phyloP scores from a whole-genome alignment of 768 basidiomycete genomes.

The Termitomyces sp. region DNA sequence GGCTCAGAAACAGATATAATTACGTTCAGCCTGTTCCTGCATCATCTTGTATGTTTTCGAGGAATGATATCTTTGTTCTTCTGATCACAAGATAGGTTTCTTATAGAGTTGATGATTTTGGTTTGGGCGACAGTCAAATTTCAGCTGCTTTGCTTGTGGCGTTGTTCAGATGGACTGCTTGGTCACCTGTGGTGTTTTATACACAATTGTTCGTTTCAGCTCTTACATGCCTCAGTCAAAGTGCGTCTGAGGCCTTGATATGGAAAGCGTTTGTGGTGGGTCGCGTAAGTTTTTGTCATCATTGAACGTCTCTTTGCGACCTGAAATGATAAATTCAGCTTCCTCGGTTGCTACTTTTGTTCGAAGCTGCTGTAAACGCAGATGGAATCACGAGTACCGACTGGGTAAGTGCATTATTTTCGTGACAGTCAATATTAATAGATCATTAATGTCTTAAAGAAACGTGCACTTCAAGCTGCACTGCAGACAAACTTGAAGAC shows the following conservation, averaged over 20 bases:
- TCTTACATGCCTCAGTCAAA: slow-evolving; percentile 57
- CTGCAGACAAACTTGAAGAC: slow-evolving; percentile 42
- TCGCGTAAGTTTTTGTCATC: slow-evolving; percentile 42
- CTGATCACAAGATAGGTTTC: slow-evolving; percentile 38
- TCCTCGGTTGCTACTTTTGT: slow-evolving; percentile 50
- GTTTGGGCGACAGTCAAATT: slow-evolving; percentile 52
- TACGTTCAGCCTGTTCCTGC: slow-evolving; percentile 56
- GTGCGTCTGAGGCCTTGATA: slow-evolving; percentile 28
- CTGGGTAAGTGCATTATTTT: slow-evolving; percentile 36
- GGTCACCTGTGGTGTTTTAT: slow-evolving; percentile 60
- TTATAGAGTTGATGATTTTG: slow-evolving; percentile 54
- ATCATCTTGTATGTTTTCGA: slow-evolving; percentile 47
- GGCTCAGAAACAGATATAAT: slow-evolving; percentile 62
- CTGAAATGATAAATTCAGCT: slow-evolving; percentile 36
- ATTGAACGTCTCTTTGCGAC: not conserved
- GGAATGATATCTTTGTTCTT: slow-evolving; percentile 1
- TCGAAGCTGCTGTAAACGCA: slow-evolving; percentile 48
- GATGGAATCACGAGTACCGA: slow-evolving; percentile 51
- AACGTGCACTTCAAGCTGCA: slow-evolving; percentile 42
- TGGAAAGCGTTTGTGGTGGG: slow-evolving; percentile 75
- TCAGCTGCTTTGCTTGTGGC: slow-evolving; percentile 51
- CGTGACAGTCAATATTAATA: not conserved
- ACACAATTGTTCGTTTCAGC: slow-evolving; percentile 64
- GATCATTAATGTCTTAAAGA: slow-evolving; percentile 17
- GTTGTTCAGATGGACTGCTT: slow-evolving; percentile 56